Conservation (phyloP, 2,329 filamentous ascomycete genomes). For the Microsporum canis region DNA sequence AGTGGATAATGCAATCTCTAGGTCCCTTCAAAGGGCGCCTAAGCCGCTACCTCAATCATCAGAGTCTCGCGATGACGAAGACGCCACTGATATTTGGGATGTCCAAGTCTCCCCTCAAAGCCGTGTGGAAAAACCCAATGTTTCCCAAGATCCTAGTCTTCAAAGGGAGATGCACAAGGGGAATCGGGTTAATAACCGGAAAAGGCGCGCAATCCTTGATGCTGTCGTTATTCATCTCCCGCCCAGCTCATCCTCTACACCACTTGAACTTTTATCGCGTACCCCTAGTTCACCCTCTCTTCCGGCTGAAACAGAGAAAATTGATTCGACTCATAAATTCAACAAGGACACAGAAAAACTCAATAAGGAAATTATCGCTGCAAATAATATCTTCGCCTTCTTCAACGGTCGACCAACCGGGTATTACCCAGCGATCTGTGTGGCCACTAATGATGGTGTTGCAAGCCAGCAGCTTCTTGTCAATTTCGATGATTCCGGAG, state of each 20-base stretch:
- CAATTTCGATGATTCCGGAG: slow-evolving; percentile 34
- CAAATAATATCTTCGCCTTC: slow-evolving; percentile 46
- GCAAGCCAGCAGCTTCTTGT: slow-evolving; percentile 35
- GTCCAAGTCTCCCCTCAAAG: slow-evolving; percentile 26
- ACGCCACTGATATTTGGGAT: slow-evolving; percentile 26
- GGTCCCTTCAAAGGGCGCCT: neutral
- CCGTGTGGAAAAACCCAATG: slow-evolving; percentile 1
- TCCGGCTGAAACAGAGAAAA: neutral
- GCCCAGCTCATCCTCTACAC: slow-evolving; percentile 9
- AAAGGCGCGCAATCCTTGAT: neutral
- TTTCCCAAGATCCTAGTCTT: neutral
- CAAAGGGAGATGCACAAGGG: neutral
- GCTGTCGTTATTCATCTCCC: slow-evolving; percentile 9
- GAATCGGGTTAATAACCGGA: neutral
- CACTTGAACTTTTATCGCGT: neutral
- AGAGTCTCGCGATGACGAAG: neutral
- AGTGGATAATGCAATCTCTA: neutral
- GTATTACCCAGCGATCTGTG: slow-evolving; percentile 52
- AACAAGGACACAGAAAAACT: neutral
- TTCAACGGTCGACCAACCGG: slow-evolving; percentile 45
- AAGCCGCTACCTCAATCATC: neutral
- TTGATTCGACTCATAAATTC: neutral
- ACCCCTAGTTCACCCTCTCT: neutral
- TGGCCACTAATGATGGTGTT: slow-evolving; percentile 34
- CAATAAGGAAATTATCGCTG: slow-evolving; percentile 23